These are phyloP conservation scores for Cryptosporidium tyzzeri DNA, from an alignment of 169 alveolate species.

Conservation along the genomic window DNA sequence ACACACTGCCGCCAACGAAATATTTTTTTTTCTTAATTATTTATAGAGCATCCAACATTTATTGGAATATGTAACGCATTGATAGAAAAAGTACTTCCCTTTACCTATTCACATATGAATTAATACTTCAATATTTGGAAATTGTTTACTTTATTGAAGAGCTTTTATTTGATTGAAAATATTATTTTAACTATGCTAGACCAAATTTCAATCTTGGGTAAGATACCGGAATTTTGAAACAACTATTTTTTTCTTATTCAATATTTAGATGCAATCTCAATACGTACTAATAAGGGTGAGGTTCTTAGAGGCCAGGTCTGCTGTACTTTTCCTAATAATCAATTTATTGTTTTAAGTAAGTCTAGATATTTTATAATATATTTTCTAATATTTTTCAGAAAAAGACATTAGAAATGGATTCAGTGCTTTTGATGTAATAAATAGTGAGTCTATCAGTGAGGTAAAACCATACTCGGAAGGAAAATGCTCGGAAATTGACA, in stretches of 20 bases:
- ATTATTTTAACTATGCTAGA: background rate
- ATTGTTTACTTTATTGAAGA: background rate
- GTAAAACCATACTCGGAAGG: conserved; percentile 33
- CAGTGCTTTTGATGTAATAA: conserved; percentile 48
- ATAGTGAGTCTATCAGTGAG: conserved; percentile 32
- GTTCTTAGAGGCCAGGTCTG: conserved; percentile 49
- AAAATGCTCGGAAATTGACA: conserved; percentile 12
- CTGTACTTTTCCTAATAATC: conserved; percentile 48
- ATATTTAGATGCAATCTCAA: conserved; percentile 25
- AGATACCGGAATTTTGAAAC: background rate
- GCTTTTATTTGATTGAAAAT: background rate
- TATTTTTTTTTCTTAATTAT: background rate
- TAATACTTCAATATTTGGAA: background rate
- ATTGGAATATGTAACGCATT: background rate
- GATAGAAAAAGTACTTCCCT: background rate
- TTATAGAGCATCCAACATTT: background rate
- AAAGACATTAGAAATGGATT: conserved; percentile 48
- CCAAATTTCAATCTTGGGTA: conserved; percentile 19
- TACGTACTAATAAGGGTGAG: conserved; percentile 35
- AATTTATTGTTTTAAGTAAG: conserved; percentile 68
- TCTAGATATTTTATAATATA: background rate
- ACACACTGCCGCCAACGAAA: background rate
- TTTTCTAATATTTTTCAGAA: conserved; percentile 5
- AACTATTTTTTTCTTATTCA: background rate
- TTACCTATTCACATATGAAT: background rate